Percentiles rank a stretch among this genome's conserved stretches.
phyloP scores from a whole-genome alignment of 106 monocot species.

The Hemerocallis citrina region DNA sequence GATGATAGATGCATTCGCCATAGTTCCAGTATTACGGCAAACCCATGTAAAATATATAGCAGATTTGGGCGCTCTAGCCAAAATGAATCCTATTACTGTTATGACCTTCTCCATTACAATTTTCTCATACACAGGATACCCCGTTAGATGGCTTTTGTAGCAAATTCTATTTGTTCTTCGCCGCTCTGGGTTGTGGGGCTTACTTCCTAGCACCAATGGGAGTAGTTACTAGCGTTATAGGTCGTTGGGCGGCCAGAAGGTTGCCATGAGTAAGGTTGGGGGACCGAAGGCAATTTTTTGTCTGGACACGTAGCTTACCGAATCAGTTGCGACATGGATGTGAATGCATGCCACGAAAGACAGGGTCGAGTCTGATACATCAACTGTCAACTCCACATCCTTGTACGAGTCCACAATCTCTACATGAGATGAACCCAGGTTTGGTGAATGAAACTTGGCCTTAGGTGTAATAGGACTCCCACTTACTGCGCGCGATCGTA shows the following conservation, averaged over 20 bases:
- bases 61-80: slow-evolving; percentile 10
- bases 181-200: slow-evolving; percentile 23
- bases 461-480: no score
- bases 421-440: no score
- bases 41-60: slow-evolving; percentile 3
- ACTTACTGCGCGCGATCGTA: no score
- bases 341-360: no score
- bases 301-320: neutral
- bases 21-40: slow-evolving; percentile 20
- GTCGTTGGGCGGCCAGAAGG: slow-evolving; percentile 16
- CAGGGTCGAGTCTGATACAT: no score
- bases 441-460: no score
- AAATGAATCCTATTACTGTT: slow-evolving; percentile 4
- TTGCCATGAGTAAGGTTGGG: slow-evolving; percentile 22
- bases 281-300: slow-evolving; percentile 2
- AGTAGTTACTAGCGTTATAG: slow-evolving; percentile 25
- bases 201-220: slow-evolving; percentile 18
- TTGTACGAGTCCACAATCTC: no score
- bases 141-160: slow-evolving; percentile 7
- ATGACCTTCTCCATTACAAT: neutral
- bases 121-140: neutral
- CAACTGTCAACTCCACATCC: no score
- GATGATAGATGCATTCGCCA: slow-evolving; percentile 18
- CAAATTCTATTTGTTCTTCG: slow-evolving; percentile 24
- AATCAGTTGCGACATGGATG: slow-evolving; percentile 3